phyloP scores from a whole-genome alignment of 805 yeast species.

The Barnettozyma pratensis region DNA sequence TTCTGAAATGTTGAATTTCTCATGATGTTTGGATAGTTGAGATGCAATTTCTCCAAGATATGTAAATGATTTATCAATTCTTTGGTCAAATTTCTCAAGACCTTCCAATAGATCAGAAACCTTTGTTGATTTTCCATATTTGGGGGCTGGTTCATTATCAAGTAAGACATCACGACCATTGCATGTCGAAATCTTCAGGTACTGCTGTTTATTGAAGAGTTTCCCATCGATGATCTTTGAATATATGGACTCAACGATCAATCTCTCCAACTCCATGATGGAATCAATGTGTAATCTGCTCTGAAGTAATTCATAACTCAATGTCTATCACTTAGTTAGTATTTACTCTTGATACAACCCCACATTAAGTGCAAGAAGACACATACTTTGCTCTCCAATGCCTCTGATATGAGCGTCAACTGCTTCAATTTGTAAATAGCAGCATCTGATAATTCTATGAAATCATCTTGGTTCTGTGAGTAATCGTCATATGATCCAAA shows the following conservation, averaged over 20 bases:
- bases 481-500: constrained; percentile 22
- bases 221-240: constrained; percentile 16
- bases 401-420: constrained; percentile 18
- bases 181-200: constrained; percentile 15
- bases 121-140: constrained; percentile 1
- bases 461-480: constrained; percentile 3
- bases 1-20: not conserved
- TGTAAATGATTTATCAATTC: constrained; percentile 11
- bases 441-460: constrained; percentile 10
- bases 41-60: constrained; percentile 9
- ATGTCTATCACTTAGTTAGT: not conserved
- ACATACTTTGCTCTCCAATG: constrained; percentile 11
- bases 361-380: too few species aligned
- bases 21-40: not conserved
- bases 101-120: constrained; percentile 12
- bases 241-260: constrained; percentile 19
- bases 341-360: not conserved
- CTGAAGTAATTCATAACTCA: constrained; percentile 14
- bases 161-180: constrained; percentile 23
- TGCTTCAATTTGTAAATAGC: constrained; percentile 20
- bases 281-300: constrained; percentile 5
- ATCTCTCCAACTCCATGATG: constrained; percentile 14
- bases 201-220: constrained; percentile 15
- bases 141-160: constrained; percentile 5
- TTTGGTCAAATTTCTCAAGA: constrained; percentile 10